A percentile compares a stretch with the other conserved stretches of the same genome.
These are phyloP conservation scores for Dictyostelium brefeldianum DNA, from an alignment of 78 protist genomes.

Conservation along the genomic window DNA sequence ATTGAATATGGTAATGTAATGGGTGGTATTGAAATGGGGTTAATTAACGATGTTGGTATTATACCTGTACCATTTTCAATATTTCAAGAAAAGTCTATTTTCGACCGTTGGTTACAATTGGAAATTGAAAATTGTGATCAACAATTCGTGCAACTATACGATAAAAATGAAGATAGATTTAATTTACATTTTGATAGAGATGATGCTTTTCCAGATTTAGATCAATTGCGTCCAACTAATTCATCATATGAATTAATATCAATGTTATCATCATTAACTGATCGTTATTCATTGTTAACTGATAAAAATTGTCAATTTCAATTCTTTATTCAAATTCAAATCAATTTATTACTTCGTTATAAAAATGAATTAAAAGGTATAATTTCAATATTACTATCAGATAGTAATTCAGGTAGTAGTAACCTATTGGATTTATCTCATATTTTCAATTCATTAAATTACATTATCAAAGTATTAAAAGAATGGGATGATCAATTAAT, in stretches of 20 bases:
- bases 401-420: neutral
- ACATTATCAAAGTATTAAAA: conserved; percentile 11
- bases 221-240: conserved; percentile 50
- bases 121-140: conserved; percentile 51
- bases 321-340: conserved; percentile 65
- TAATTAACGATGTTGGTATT: neutral
- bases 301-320: conserved; percentile 29
- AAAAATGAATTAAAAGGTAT: conserved; percentile 14
- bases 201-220: conserved; percentile 42
- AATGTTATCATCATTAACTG: conserved; percentile 17
- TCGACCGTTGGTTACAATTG: conserved; percentile 48
- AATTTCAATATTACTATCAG: neutral
- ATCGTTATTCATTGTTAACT: conserved; percentile 23
- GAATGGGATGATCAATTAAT: conserved; percentile 70
- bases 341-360: conserved; percentile 33
- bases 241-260: conserved; percentile 49
- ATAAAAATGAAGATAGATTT: conserved; percentile 16
- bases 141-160: neutral
- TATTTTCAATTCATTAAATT: conserved; percentile 36
- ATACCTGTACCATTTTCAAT: conserved; percentile 44
- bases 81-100: conserved; percentile 17
- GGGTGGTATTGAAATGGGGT: neutral
- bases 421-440: conserved; percentile 26
- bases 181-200: neutral
- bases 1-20: conserved; percentile 7